Evolutionary conservation across 805 yeast genomes (phyloP), one percentile per base, ranked within the genome.

Genomic region (Peterozyma xylosa): DNA sequence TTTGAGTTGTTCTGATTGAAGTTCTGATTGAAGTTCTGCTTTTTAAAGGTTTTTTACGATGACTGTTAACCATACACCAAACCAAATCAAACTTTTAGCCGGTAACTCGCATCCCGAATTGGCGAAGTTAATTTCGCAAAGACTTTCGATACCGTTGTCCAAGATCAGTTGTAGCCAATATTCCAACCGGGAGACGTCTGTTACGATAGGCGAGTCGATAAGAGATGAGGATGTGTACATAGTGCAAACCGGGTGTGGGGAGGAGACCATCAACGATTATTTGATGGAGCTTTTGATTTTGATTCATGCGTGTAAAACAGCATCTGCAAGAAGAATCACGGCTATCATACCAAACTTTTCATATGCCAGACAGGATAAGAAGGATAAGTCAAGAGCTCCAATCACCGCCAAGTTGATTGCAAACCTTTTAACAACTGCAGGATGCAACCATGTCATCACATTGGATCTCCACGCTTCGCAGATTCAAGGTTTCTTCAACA

Each of bases 381-480:
- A 91, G 64, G 98, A 91, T 63, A 91, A 91, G 63, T 81, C 91
- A 38, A 76, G 99, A 55, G 98, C 97, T 9, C 96, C 98, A 29
- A 89, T 91, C 48, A 88, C 97, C 9, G 98, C 98, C 42, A 90
- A 91, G 60, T 71, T 91, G 48, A 79, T 91, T 66, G 98, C 98
- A 6, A 87, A 91, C 58, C 70, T 91, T 73, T 70, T 91, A 41
- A 86, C 88, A 45, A 86, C 96, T 2, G 93, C 97, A 3, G 98
- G 99, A 6, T 90, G 96, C 64, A 77, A 87, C 59, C 97, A 93
- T 64, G 91, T 91, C 34, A 89, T 91, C 51, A 93, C 98, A 17
- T 83, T 91, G 95, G 99, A 91, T 63, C 70, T 91, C 52, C 99
- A 91, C 60, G 98, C 98, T 9, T 86, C 96, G 10, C 99, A 91